phyloP scores from a whole-genome alignment of 108 stramenopile species.

The Bacterosira constricta region DNA sequence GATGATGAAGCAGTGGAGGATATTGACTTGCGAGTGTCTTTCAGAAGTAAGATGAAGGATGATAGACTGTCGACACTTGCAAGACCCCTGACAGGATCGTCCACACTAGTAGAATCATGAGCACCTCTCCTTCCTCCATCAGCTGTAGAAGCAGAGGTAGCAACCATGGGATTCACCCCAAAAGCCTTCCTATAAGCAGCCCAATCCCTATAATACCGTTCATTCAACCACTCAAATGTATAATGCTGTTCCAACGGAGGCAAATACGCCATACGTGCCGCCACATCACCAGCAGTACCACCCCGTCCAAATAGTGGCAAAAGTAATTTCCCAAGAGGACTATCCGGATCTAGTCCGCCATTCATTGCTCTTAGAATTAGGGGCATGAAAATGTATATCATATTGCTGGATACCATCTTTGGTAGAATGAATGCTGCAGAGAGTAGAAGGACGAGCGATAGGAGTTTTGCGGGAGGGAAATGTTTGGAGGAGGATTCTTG shows the following conservation, averaged over 20 bases:
- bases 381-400: constrained; percentile 5
- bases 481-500: background rate
- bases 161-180: constrained; percentile 9
- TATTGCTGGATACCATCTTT: constrained; percentile 33
- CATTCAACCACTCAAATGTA: constrained; percentile 77
- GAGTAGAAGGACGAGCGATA: background rate
- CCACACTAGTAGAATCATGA: background rate
- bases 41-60: too few species aligned
- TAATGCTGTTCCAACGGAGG: constrained; percentile 80
- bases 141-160: too few species aligned
- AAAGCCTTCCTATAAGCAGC: constrained; percentile 44
- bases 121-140: background rate
- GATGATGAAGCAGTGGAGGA: background rate
- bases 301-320: background rate
- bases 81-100: background rate
- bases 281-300: background rate
- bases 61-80: too few species aligned
- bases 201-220: constrained; percentile 69
- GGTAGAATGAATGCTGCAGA: constrained; percentile 38
- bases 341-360: background rate
- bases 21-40: too few species aligned
- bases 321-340: background rate
- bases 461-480: background rate
- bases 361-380: background rate
- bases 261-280: constrained; percentile 49